A percentile compares a stretch with the other conserved stretches of the same genome.
phyloP scores from a whole-genome alignment of 2,329 filamentous ascomycete species.

The Penicillium sp. region DNA sequence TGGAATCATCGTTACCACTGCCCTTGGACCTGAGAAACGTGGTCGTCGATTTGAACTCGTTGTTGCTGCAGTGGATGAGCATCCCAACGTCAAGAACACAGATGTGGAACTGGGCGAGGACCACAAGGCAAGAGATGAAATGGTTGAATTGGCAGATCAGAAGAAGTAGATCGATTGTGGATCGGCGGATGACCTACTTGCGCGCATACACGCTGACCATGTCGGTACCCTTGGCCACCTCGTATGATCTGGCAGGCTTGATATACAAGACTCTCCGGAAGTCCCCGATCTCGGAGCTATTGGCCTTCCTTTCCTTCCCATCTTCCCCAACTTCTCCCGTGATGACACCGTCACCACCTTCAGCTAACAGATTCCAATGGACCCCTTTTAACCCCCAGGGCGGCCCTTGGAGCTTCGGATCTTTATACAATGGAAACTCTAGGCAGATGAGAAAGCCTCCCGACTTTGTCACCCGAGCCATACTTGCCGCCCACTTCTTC shows the following conservation, averaged over 20 bases:
- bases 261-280: slow-evolving; percentile 35
- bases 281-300: slow-evolving; percentile 2
- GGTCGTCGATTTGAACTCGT: slow-evolving; percentile 69
- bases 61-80: slow-evolving; percentile 44
- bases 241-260: slow-evolving; percentile 37
- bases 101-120: slow-evolving; percentile 26
- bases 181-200: slow-evolving; percentile 6
- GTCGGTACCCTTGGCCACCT: slow-evolving; percentile 37
- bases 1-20: slow-evolving; percentile 68
- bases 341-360: slow-evolving; percentile 31
- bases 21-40: slow-evolving; percentile 73
- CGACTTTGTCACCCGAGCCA: slow-evolving; percentile 52
- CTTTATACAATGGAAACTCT: slow-evolving; percentile 47
- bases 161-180: slow-evolving; percentile 11
- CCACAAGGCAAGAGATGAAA: slow-evolving; percentile 28
- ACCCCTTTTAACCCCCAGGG: slow-evolving; percentile 44
- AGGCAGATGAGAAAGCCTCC: slow-evolving; percentile 58
- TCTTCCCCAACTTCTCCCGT: slow-evolving; percentile 10
- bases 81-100: slow-evolving; percentile 13
- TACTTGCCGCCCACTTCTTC: slow-evolving; percentile 57
- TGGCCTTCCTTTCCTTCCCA: slow-evolving; percentile 1
- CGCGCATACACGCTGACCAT: slow-evolving; percentile 36
- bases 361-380: slow-evolving; percentile 38
- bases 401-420: slow-evolving; percentile 37
- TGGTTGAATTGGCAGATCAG: slow-evolving; percentile 21